A percentile compares a stretch with the other conserved stretches of the same genome.
phyloP scores from a whole-genome alignment of 306 rosid species.

The Cajanus cajan region DNA sequence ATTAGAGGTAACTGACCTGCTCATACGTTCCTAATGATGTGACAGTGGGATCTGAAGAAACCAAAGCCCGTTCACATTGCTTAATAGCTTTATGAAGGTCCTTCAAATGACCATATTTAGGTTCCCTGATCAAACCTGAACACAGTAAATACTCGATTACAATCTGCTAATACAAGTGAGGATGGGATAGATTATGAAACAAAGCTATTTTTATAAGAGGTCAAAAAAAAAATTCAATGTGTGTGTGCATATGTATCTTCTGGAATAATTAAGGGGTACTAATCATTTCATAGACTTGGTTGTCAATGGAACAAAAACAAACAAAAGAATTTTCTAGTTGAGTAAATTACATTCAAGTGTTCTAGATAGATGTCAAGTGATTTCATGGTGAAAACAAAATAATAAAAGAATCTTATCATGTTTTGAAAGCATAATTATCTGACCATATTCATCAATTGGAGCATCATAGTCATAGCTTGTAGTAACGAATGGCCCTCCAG shows the following conservation, averaged over 20 bases:
- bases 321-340: not conserved
- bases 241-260: not conserved
- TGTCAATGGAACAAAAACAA: not conserved
- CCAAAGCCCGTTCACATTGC: constrained; percentile 77
- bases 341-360: not conserved
- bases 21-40: constrained; percentile 72
- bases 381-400: constrained; percentile 1
- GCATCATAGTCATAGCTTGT: constrained; percentile 96
- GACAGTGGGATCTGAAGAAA: constrained; percentile 77
- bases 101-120: constrained; percentile 84
- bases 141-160: constrained; percentile 17
- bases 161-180: not conserved
- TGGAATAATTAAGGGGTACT: not conserved
- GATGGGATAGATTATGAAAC: not conserved
- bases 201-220: not conserved
- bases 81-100: constrained; percentile 82
- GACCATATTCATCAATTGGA: constrained; percentile 95
- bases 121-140: constrained; percentile 85
- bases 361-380: not conserved
- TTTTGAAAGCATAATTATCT: constrained; percentile 32
- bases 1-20: constrained; percentile 55
- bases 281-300: not conserved
- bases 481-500: constrained; percentile 96
- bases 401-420: not conserved
- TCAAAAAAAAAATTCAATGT: not conserved